A percentile compares a stretch with the other conserved stretches of the same genome.
Conservation (phyloP, 2,329 filamentous ascomycete genomes). For the Ciborinia camelliae region DNA sequence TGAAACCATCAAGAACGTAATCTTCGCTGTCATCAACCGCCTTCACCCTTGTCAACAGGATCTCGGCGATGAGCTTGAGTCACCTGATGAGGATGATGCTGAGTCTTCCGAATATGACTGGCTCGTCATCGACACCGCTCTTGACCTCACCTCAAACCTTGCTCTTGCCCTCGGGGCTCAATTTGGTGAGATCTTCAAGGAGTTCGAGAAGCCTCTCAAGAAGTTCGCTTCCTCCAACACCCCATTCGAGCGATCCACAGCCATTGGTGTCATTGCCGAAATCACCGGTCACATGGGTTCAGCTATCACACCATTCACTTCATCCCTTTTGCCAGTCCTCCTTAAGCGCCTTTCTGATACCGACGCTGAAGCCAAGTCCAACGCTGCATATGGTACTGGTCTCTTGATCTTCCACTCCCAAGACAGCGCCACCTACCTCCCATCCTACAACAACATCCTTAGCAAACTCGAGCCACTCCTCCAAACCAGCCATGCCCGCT, state of each 20-base stretch:
- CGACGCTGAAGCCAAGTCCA: slow-evolving; percentile 89
- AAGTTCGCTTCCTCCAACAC: slow-evolving; percentile 86
- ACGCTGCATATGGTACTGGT: slow-evolving; percentile 88
- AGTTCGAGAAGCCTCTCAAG: slow-evolving; percentile 88
- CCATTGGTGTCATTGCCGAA: slow-evolving; percentile 89
- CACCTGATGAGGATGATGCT: slow-evolving; percentile 63
- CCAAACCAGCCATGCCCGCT: slow-evolving; percentile 70
- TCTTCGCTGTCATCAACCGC: slow-evolving; percentile 79
- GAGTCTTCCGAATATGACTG: slow-evolving; percentile 94
- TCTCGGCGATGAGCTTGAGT: slow-evolving; percentile 75
- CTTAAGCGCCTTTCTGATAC: slow-evolving; percentile 85
- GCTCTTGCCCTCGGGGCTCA: slow-evolving; percentile 75
- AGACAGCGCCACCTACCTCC: slow-evolving; percentile 66
- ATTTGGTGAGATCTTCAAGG: slow-evolving; percentile 89
- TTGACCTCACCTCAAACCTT: slow-evolving; percentile 85
- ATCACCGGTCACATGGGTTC: slow-evolving; percentile 79
- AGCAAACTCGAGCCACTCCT: slow-evolving; percentile 83
- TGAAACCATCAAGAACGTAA: slow-evolving; percentile 70
- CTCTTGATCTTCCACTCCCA: slow-evolving; percentile 79
- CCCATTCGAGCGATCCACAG: slow-evolving; percentile 80
- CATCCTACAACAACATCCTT: slow-evolving; percentile 74
- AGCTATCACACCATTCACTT: slow-evolving; percentile 78
- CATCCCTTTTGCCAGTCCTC: slow-evolving; percentile 71
- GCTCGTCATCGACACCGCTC: slow-evolving; percentile 90
- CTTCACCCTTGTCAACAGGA: slow-evolving; percentile 92